phyloP scores from a whole-genome alignment of 2,329 filamentous ascomycete genomes.

The Beauveria rudraprayagi region DNA sequence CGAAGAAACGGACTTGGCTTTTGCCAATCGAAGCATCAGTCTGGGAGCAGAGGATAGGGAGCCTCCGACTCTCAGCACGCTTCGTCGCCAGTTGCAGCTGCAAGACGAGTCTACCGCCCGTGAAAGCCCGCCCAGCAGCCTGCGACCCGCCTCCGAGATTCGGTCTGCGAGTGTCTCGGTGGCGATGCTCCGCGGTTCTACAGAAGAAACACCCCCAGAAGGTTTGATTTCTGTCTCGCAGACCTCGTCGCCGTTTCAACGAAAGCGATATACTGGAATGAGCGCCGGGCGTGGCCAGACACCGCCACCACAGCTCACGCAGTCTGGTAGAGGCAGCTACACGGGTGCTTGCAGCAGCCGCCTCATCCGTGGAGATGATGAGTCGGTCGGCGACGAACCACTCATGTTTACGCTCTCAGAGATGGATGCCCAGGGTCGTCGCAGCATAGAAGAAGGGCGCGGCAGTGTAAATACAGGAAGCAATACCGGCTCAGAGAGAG shows the following conservation, averaged over 20 bases:
- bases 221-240: conserved; percentile 32
- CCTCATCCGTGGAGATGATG: conserved; percentile 34
- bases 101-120: conserved; percentile 23
- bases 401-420: conserved; percentile 68
- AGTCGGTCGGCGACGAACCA: conserved; percentile 57
- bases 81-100: conserved; percentile 38
- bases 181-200: conserved; percentile 32
- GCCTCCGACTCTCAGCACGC: conserved; percentile 55
- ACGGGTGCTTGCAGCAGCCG: conserved; percentile 32
- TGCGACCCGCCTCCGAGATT: conserved; percentile 37
- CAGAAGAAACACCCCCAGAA: conserved; percentile 39
- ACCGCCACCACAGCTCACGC: conserved; percentile 24
- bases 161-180: conserved; percentile 30
- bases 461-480: conserved; percentile 21
- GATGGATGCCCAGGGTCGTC: conserved; percentile 50
- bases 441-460: conserved; percentile 49
- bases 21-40: conserved; percentile 60
- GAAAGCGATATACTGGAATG: conserved; percentile 39
- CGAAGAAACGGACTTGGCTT: conserved; percentile 53
- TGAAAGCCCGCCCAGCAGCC: conserved; percentile 16
- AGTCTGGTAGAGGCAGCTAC: conserved; percentile 39
- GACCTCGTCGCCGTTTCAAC: conserved; percentile 38
- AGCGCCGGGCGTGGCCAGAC: conserved; percentile 28
- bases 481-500: conserved; percentile 32
- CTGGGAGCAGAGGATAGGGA: conserved; percentile 58